A percentile compares a stretch with the other conserved stretches of the same genome.
Conservation (phyloP, 176 grass and related monocot genomes). For the Zoysia pacifica region DNA sequence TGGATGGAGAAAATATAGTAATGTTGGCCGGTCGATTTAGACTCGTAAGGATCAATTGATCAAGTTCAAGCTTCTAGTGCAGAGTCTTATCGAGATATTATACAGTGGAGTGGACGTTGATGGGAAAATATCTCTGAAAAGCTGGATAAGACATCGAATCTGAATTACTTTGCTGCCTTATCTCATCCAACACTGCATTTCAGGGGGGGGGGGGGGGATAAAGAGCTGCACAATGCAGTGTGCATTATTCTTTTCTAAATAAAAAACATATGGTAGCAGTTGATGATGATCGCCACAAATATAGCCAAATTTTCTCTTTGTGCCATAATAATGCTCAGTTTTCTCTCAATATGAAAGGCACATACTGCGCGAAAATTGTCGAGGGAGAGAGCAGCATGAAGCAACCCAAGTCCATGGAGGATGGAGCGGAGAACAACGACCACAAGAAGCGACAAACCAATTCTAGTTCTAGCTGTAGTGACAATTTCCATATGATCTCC, state of each 20-base stretch:
- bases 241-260: too few species aligned
- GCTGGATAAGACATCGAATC: not conserved
- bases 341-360: not conserved
- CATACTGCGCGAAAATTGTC: not conserved
- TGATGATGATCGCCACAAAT: not conserved
- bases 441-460: not conserved
- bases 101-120: not conserved
- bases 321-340: not conserved
- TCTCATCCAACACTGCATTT: not conserved
- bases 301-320: not conserved
- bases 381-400: not conserved
- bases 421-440: not conserved
- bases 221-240: not conserved
- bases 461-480: not conserved
- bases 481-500: conserved; percentile 1
- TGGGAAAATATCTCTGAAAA: conserved; percentile 16
- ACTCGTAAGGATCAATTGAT: not conserved
- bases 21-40: not conserved
- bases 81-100: not conserved
- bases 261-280: not conserved
- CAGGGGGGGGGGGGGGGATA: not conserved
- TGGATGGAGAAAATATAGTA: not conserved
- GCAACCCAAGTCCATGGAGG: not conserved
- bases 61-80: not conserved
- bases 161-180: not conserved